Base-by-base conservation (phyloP, 192 early-diverging fungal genomes). In the Coemansia sp. region DNA sequence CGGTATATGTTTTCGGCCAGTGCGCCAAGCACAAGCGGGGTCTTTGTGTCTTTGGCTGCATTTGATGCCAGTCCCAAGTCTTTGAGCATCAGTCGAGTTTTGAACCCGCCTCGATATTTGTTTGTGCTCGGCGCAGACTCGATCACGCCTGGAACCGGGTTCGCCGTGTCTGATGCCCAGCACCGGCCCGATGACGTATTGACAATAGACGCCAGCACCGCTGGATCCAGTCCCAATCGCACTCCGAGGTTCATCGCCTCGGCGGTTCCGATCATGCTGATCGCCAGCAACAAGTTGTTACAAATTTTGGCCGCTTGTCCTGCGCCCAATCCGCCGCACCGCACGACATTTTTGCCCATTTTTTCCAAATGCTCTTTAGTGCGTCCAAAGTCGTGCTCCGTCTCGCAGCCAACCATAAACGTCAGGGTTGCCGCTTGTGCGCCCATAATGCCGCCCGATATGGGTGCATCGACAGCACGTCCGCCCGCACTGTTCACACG, bases 251-350 rank as follows among this genome's bases (percentile, higher is more conserved):
- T 91, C 89, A 98, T 91, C 8, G 96, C 86, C 82, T 98, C 96
- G 1, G 90, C 84, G 0, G 90, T 88, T 19, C 90, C 96, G 35
- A 96, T 84, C 96, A 98, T 98, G 19, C 89, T 88, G 64, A 95
- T 92, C 10, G 92, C 96, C 23, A 98, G 82, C 29, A 98, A 71
- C 88, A 97, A 92, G 73, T 98, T 98, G 84, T 98, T 98, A 83
- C 92, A 94, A 51, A 98, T 94, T 73, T 98, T 98, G 54, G 93
- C 94, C 0, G 91, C 89, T 65, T 94, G 93, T 3, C 95, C 95
- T 12, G 86, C 88, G 2, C 95, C 95, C 71, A 87, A 80, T 0
- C 64, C 63, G 12, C 96, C 95, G 73, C 94, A 96, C 68, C 90
- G 82, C 16, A 93, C 85, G 57, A 97, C 89, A 57, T 93, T 94